Conservation (phyloP, 805 yeast genomes). For the Alloascoidea africana region DNA sequence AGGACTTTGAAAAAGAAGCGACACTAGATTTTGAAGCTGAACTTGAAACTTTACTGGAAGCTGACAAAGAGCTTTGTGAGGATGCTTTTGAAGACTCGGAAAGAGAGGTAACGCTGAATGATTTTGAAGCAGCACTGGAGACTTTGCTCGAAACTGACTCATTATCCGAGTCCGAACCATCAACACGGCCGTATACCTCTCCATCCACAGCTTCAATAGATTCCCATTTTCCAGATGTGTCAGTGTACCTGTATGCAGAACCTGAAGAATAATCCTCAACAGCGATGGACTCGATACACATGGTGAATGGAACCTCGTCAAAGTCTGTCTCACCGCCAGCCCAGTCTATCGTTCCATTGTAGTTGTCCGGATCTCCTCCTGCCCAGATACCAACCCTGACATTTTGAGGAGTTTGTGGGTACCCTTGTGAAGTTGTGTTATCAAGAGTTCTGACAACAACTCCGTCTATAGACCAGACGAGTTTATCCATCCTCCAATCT, state of each 20-base stretch:
- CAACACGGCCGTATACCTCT: constrained; percentile 47
- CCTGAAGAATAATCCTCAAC: constrained; percentile 47
- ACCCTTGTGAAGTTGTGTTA: constrained; percentile 41
- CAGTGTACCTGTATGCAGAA: constrained; percentile 23
- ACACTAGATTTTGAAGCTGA: constrained; percentile 1
- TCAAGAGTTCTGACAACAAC: constrained; percentile 37
- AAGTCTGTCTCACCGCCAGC: constrained; percentile 63
- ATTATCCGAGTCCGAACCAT: no score
- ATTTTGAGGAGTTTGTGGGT: constrained; percentile 67
- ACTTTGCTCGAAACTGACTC: no score
- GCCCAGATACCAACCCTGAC: constrained; percentile 54
- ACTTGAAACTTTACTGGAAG: not conserved
- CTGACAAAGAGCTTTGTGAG: not conserved
- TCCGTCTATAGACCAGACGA: constrained; percentile 54
- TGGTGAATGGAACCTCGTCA: constrained; percentile 44
- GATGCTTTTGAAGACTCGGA: not conserved
- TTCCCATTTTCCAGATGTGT: constrained; percentile 22
- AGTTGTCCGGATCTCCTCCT: constrained; percentile 58
- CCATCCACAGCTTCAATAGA: constrained; percentile 27
- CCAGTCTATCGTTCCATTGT: constrained; percentile 62
- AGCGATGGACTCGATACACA: constrained; percentile 41
- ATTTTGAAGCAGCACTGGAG: not conserved
- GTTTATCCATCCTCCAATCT: constrained; percentile 50
- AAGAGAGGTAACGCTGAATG: not conserved
- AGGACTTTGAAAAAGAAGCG: constrained; percentile 2